These are phyloP conservation scores for Microstegium vimineum DNA, from an alignment of 176 grass and related monocot species.

Conservation along the genomic window DNA sequence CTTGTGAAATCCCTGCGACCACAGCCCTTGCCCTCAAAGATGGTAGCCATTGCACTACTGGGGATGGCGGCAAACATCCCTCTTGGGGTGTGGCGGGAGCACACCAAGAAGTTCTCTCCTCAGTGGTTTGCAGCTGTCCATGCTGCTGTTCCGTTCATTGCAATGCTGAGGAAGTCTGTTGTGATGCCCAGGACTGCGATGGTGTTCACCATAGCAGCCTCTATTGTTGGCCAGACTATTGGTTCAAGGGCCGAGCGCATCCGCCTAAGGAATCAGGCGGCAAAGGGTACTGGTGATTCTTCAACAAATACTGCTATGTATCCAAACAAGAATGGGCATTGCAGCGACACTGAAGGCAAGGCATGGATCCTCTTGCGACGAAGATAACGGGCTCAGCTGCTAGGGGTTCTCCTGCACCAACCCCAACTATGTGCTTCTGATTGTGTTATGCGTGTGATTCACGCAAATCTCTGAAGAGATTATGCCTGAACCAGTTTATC, in stretches of 20 bases:
- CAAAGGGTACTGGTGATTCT: background rate
- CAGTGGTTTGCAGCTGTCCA: constrained; percentile 93
- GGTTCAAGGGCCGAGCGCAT: constrained; percentile 77
- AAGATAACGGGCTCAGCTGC: constrained; percentile 27
- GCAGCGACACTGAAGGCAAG: constrained; percentile 35
- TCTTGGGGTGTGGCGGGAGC: constrained; percentile 91
- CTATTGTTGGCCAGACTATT: constrained; percentile 90
- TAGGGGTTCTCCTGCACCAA: constrained; percentile 9
- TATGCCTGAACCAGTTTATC: background rate
- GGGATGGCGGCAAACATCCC: constrained; percentile 93
- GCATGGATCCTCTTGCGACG: constrained; percentile 50
- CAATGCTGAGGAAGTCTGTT: constrained; percentile 89
- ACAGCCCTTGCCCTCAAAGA: constrained; percentile 74
- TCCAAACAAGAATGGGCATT: constrained; percentile 36
- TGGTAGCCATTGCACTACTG: constrained; percentile 76
- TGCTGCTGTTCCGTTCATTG: constrained; percentile 78
- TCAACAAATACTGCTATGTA: background rate
- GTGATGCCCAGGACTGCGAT: constrained; percentile 87
- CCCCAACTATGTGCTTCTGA: constrained; percentile 60
- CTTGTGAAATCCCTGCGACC: constrained; percentile 87
- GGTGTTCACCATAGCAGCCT: constrained; percentile 90
- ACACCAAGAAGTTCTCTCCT: constrained; percentile 86
- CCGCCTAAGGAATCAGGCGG: constrained; percentile 48
- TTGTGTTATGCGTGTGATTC: background rate
- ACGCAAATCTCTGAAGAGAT: background rate